A percentile compares a stretch with the other conserved stretches of the same genome.
Conservation (phyloP, 768 basidiomycete species). For the Leccinum subgranulosum region DNA sequence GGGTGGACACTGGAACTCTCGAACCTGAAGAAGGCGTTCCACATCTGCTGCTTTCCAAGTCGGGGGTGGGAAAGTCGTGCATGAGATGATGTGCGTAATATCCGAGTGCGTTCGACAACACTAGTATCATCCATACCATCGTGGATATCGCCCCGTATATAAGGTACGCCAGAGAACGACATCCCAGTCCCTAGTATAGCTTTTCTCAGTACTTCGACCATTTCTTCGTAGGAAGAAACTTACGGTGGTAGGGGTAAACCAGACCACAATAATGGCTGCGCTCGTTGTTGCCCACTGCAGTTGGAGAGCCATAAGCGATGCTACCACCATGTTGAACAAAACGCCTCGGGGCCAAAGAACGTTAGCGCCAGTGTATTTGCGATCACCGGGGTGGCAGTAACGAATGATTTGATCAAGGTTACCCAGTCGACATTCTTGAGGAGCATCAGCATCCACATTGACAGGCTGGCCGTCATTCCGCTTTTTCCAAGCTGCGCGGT, state of each 20-base stretch:
- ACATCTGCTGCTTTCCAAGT: background rate
- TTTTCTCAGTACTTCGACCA: background rate
- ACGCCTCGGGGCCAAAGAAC: slow-evolving; percentile 22
- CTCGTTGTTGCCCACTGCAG: slow-evolving; percentile 34
- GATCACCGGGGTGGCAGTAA: slow-evolving; percentile 16
- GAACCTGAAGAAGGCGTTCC: background rate
- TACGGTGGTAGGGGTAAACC: slow-evolving; percentile 31
- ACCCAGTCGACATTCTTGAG: slow-evolving; percentile 18
- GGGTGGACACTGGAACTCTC: background rate
- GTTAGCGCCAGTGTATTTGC: background rate
- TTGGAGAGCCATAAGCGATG: slow-evolving; percentile 26
- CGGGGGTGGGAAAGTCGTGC: background rate
- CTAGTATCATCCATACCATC: slow-evolving; percentile 27
- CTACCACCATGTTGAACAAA: slow-evolving; percentile 26
- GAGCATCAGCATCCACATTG: slow-evolving; percentile 3
- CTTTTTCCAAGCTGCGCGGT: slow-evolving; percentile 16
- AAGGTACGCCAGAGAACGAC: slow-evolving; percentile 32
- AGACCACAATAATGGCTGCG: slow-evolving; percentile 27
- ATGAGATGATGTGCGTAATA: slow-evolving; percentile 15
- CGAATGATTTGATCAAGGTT: slow-evolving; percentile 12
- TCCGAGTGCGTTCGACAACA: slow-evolving; percentile 27
- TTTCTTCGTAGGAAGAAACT: background rate
- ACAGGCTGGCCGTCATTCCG: background rate
- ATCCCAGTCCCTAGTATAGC: slow-evolving; percentile 28
- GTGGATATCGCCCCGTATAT: slow-evolving; percentile 30